Conservation (phyloP, 2,329 filamentous ascomycete genomes). For the Alternaria consortialis region DNA sequence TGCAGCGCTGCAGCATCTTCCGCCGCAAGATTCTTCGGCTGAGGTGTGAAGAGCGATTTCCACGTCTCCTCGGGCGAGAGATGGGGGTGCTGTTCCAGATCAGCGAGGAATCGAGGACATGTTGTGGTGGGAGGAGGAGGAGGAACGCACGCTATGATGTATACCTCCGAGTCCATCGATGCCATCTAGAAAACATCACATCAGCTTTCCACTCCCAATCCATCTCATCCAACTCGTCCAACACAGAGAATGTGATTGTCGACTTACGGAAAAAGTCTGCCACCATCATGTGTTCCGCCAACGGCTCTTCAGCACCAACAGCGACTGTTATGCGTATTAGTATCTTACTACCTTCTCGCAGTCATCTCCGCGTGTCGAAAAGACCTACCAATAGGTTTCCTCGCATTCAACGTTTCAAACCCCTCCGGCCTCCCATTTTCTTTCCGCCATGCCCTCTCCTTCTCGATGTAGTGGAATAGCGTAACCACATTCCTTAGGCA, state of each 20-base stretch:
- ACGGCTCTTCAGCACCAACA: slow-evolving; percentile 83
- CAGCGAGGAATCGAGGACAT: slow-evolving; percentile 5
- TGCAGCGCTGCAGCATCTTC: slow-evolving; percentile 48
- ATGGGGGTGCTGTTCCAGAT: slow-evolving; percentile 55
- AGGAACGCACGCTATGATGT: slow-evolving; percentile 51
- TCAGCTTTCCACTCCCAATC: slow-evolving; percentile 20
- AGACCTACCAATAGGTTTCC: slow-evolving; percentile 71
- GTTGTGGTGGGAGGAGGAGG: not conserved
- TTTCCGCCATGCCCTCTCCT: slow-evolving; percentile 85
- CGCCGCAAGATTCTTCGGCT: slow-evolving; percentile 40
- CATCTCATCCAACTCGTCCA: not conserved
- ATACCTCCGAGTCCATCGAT: slow-evolving; percentile 60
- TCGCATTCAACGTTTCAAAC: slow-evolving; percentile 75
- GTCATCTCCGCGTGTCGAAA: not conserved
- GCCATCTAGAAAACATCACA: slow-evolving; percentile 50
- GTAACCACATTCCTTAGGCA: slow-evolving; percentile 89
- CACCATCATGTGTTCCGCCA: slow-evolving; percentile 80
- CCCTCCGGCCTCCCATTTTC: slow-evolving; percentile 71
- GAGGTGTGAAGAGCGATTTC: slow-evolving; percentile 55
- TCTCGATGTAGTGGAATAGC: slow-evolving; percentile 90
- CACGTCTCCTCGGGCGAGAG: slow-evolving; percentile 59
- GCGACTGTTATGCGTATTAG: slow-evolving; percentile 63
- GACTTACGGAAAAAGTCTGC: slow-evolving; percentile 80
- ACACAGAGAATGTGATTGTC: no score
- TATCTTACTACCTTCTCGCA: not conserved